These are phyloP conservation scores for Penicillium egyptiacum DNA, from an alignment of 495 filamentous ascomycete species.

Conservation along the genomic window DNA sequence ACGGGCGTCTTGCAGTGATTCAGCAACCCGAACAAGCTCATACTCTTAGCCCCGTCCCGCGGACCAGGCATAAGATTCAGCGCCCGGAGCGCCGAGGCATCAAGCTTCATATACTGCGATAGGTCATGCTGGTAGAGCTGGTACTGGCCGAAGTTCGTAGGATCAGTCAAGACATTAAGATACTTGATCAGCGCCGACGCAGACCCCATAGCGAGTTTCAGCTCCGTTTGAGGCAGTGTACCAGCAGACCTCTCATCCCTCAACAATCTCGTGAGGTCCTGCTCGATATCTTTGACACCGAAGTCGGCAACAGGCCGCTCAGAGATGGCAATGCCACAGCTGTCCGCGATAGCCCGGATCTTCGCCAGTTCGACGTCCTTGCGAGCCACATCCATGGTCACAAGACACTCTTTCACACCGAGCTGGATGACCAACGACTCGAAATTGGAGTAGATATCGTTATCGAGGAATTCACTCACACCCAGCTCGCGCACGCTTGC, in stretches of 20 bases:
- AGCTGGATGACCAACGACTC: conserved; percentile 95
- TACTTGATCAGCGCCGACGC: conserved; percentile 95
- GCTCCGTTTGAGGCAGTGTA: conserved; percentile 80
- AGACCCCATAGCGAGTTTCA: conserved; percentile 96
- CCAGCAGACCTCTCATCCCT: conserved; percentile 78
- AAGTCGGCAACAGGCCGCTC: conserved; percentile 78
- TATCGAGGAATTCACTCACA: conserved; percentile 96
- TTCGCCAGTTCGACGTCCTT: conserved; percentile 91
- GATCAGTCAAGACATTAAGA: conserved; percentile 83
- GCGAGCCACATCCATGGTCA: conserved; percentile 70
- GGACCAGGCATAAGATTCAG: conserved; percentile 97
- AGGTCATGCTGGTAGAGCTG: conserved; percentile 97
- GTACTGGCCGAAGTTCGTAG: conserved; percentile 94
- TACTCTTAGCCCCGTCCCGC: conserved; percentile 92
- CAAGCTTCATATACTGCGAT: conserved; percentile 97
- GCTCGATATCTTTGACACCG: conserved; percentile 89
- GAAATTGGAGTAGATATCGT: conserved; percentile 97
- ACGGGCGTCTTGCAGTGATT: conserved; percentile 98
- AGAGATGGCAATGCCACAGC: conserved; percentile 83
- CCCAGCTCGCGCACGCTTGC: conserved; percentile 94
- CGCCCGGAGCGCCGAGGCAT: conserved; percentile 89
- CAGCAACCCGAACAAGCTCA: conserved; percentile 90
- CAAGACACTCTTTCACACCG: conserved; percentile 88
- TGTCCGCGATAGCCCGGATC: conserved; percentile 83
- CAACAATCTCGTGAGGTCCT: conserved; percentile 83